Evolutionary conservation across 164 flowering plant species (phyloP).

Genomic region (Macadamia integrifolia): DNA sequence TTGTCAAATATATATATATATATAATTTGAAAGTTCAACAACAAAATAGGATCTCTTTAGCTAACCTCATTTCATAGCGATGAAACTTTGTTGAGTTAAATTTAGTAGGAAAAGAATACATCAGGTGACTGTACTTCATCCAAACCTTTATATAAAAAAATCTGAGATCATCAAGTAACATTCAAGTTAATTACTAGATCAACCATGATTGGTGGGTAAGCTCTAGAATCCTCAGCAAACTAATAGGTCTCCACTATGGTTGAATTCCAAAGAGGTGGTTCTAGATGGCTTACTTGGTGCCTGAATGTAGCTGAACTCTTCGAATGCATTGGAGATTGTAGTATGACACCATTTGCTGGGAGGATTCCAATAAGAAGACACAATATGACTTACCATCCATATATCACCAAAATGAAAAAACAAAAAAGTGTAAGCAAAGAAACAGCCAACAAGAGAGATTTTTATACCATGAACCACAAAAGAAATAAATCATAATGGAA

Average conservation of each 20-base stretch:
- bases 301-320: constrained; percentile 97
- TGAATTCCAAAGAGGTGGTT: background rate
- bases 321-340: constrained; percentile 99
- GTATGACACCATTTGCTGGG: constrained; percentile 97
- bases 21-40: too few relatives aligned
- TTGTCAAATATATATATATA: too few relatives aligned
- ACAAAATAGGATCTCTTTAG: too few relatives aligned
- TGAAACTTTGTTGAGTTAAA: too few relatives aligned
- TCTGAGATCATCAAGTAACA: background rate
- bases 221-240: too few relatives aligned
- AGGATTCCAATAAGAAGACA: constrained; percentile 98
- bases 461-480: constrained; percentile 80
- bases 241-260: background rate
- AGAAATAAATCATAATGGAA: constrained; percentile 94
- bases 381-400: constrained; percentile 50
- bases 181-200: background rate
- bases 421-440: background rate
- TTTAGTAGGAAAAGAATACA: too few relatives aligned
- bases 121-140: background rate
- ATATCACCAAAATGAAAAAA: background rate
- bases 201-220: too few relatives aligned
- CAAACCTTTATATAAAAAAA: background rate
- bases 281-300: constrained; percentile 58
- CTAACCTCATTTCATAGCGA: too few relatives aligned
- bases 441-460: background rate